These are phyloP conservation scores for Gamarada debralockiae DNA, from an alignment of 495 filamentous ascomycete species.

Conservation along the genomic window DNA sequence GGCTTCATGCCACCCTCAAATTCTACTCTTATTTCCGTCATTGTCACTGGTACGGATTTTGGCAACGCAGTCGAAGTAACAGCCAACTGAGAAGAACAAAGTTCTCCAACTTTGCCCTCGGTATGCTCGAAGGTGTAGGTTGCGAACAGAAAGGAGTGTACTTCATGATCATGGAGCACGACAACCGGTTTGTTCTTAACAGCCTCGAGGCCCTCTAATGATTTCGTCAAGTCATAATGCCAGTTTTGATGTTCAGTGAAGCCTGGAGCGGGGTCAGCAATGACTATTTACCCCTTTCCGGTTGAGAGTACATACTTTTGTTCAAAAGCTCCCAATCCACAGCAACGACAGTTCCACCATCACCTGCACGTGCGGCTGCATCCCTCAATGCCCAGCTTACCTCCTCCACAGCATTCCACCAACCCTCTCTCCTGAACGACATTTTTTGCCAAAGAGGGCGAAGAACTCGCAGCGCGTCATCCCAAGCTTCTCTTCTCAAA, in stretches of 20 bases:
- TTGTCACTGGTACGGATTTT: conserved; percentile 56
- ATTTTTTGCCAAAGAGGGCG: conserved; percentile 67
- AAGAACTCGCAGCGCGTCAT: conserved; percentile 62
- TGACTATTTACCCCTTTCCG: conserved; percentile 8
- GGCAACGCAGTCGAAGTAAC: conserved; percentile 66
- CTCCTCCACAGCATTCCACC: conserved; percentile 73
- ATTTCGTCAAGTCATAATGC: conserved; percentile 71
- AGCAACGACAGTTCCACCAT: conserved; percentile 62
- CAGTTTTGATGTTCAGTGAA: conserved; percentile 59
- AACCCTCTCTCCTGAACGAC: conserved; percentile 73
- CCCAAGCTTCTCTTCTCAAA: conserved; percentile 58
- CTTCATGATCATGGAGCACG: conserved; percentile 60
- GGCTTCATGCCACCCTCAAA: conserved; percentile 68
- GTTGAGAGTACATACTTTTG: conserved; percentile 45
- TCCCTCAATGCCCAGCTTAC: conserved; percentile 71
- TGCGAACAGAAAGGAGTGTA: conserved; percentile 66
- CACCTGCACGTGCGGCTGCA: conserved; percentile 60
- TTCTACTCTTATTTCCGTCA: conserved; percentile 60
- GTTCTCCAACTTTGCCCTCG: conserved; percentile 83
- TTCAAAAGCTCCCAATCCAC: conserved; percentile 85
- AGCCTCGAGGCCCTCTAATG: conserved; percentile 51
- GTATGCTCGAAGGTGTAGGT: conserved; percentile 69
- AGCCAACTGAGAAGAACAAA: conserved; percentile 64
- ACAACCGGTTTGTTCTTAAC: conserved; percentile 57
- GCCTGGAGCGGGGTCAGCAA: conserved; percentile 31